Evolutionary conservation across 192 early-diverging fungal genomes (phyloP), one percentile per base, ranked within the genome.

Genomic region (Dissophora ornata): DNA sequence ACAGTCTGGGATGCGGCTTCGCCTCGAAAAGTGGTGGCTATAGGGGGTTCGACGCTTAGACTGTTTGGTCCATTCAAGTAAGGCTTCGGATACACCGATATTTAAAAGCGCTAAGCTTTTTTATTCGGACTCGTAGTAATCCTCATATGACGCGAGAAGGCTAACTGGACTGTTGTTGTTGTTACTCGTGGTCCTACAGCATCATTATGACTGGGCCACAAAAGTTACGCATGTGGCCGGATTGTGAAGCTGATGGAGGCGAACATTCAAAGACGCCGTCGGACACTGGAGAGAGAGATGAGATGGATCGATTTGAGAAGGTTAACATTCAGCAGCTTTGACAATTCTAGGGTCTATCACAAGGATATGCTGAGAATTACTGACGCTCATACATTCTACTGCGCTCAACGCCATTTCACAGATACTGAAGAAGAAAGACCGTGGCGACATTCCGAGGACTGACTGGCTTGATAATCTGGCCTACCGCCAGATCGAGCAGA

Each of bases 401-500:
- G n/a, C 18, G 1, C n/a, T 1, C 33, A 36, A 8, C 11, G 53
- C 33, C 9, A 16, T 38, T 52, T n/a, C n/a, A 8, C 24, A 90
- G 82, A 79, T 92, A 1, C 83, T 96, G 63, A 90, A 94, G 54
- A 87, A 89, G 29, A 94, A 92, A 63, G 96, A 98, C 41, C 85
- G 90, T 45, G 95, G 95, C 19, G 97, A 98, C 58, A 90, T 99
- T 12, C 81, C 88, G 45, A 83, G 81, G 21, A 83, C 94, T 1
- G 95, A 97, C 47, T 99, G 97, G 97, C 86, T 99, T 34, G 97
- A 99, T 67, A 88, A 92, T 34, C 79, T 97, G 54, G 88, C 90
- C 5, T 94, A 97, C 82, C 88, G 94, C 26, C 90, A 93, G 69
- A 96, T 98, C 29, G 93, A 94, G 49, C 84, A 90, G 51, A 89